Evolutionary conservation across 331 rosid species (phyloP).

Genomic region (Dryas integrifolia): DNA sequence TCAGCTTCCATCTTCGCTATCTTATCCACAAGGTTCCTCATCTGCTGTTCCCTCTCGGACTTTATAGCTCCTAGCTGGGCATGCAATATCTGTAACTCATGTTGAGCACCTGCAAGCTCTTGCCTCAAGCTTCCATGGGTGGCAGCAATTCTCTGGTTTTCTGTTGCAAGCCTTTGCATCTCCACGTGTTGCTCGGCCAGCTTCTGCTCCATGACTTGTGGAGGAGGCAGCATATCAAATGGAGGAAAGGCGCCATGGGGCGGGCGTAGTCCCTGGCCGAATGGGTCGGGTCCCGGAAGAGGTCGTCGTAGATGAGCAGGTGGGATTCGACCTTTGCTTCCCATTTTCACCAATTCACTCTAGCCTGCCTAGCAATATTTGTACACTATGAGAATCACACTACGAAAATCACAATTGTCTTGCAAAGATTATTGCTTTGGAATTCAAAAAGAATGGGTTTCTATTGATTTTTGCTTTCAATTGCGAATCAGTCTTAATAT

Average conservation of each 20-base stretch:
- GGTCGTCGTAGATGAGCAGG: slow-evolving; percentile 63
- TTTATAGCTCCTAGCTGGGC: slow-evolving; percentile 59
- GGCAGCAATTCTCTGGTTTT: slow-evolving; percentile 78
- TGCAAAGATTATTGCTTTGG: background rate
- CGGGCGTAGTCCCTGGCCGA: slow-evolving; percentile 49
- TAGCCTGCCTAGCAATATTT: slow-evolving; percentile 7
- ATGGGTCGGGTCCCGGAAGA: slow-evolving; percentile 52
- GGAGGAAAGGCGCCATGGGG: slow-evolving; percentile 49
- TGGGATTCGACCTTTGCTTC: slow-evolving; percentile 87
- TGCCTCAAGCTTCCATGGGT: slow-evolving; percentile 74
- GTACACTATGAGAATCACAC: background rate
- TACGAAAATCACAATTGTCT: background rate
- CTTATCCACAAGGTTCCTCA: slow-evolving; percentile 46
- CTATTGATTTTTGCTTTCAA: background rate
- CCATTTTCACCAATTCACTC: slow-evolving; percentile 45
- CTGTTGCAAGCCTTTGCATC: slow-evolving; percentile 73
- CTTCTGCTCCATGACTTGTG: slow-evolving; percentile 83
- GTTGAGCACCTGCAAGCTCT: slow-evolving; percentile 84
- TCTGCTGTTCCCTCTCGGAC: slow-evolving; percentile 71
- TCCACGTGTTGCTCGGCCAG: slow-evolving; percentile 77
- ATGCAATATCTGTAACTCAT: slow-evolving; percentile 73
- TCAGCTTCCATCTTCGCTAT: slow-evolving; percentile 75
- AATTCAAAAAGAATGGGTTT: background rate
- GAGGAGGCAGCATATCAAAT: slow-evolving; percentile 58
- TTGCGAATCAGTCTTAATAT: background rate